Evolutionary conservation across 2,329 filamentous ascomycete genomes (phyloP), one percentile per base, ranked within the genome.

Genomic region (Penicillium sp.): DNA sequence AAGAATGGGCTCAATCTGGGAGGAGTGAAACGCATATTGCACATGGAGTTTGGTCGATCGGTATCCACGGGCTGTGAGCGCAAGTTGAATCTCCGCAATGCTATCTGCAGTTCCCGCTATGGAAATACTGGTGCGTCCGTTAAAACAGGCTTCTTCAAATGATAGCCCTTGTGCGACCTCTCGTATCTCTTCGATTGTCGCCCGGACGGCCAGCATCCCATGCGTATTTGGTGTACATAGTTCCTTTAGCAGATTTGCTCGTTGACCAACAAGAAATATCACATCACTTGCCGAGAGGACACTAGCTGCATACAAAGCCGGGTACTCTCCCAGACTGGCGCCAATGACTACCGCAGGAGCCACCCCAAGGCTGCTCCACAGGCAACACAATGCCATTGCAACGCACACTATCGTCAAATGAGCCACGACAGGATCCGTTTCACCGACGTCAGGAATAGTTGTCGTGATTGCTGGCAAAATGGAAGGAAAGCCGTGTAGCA

Each of bases 211-310:
- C 3, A 89, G 70, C 86, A 89, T 88, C 33, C 81, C 81, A 65
- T 92, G 89, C 1, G 84, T 90, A 58, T 86, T 83, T 14, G 83
- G 78, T 19, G 81, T 85, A 76, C 89, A 92, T 62, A 84, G 83
- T 53, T 85, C 25, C 9, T 53, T 31, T 7, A 55, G 21, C 8
- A 92, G 78, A 66, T 84, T 77, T 6, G 90, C 90, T 57, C 90
- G 85, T 48, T 78, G 72, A 33, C 89, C 90, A 25, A 93, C 89
- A 3, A 93, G 79, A 63, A 86, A 87, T 54, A 93, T 62, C 0
- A 69, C 62, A 53, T 77, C 75, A n/a, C 45, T 65, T 1, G 61
- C 68, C n/a, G 72, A 71, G 4, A 77, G 54, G 2, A 76, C 70
- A 3, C 71, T 74, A 3, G 74, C 68, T 10, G 61, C 65, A 51